These are phyloP conservation scores for Boletellus sp. DNA, from an alignment of 1,284 basidiomycete genomes.

Conservation along the genomic window DNA sequence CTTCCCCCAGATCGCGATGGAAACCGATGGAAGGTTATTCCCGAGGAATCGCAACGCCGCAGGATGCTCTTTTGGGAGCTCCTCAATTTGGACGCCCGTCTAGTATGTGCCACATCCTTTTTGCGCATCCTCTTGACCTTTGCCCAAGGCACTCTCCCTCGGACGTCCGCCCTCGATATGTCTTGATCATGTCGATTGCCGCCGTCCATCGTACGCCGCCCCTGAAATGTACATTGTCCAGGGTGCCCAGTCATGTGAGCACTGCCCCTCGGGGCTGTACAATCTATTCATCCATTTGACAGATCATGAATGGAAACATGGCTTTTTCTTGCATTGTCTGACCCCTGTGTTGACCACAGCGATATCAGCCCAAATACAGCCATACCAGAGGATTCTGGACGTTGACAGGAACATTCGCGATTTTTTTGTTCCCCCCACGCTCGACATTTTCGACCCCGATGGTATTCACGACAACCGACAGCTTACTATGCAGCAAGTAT, in stretches of 20 bases:
- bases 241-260: conserved; percentile 65
- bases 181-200: conserved; percentile 64
- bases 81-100: conserved; percentile 69
- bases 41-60: conserved; percentile 67
- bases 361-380: conserved; percentile 55
- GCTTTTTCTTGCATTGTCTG: conserved; percentile 63
- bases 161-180: conserved; percentile 72
- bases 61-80: conserved; percentile 73
- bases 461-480: conserved; percentile 43
- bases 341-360: conserved; percentile 65
- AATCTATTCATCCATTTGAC: conserved; percentile 13
- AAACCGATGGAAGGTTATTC: conserved; percentile 59
- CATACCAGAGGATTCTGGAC: conserved; percentile 53
- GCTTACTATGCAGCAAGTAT: conserved; percentile 66
- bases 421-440: conserved; percentile 55
- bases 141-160: conserved; percentile 65
- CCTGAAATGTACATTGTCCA: conserved; percentile 54
- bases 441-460: conserved; percentile 46
- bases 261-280: conserved; percentile 2
- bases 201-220: conserved; percentile 56
- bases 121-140: conserved; percentile 6
- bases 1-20: conserved; percentile 60
- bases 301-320: conserved; percentile 76
- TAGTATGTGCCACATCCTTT: conserved; percentile 43
- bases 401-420: conserved; percentile 61